Percentiles rank a stretch among this genome's conserved stretches.
These are phyloP conservation scores for Colletotrichum liriopes DNA, from an alignment of 2,329 filamentous ascomycete genomes.

Conservation along the genomic window DNA sequence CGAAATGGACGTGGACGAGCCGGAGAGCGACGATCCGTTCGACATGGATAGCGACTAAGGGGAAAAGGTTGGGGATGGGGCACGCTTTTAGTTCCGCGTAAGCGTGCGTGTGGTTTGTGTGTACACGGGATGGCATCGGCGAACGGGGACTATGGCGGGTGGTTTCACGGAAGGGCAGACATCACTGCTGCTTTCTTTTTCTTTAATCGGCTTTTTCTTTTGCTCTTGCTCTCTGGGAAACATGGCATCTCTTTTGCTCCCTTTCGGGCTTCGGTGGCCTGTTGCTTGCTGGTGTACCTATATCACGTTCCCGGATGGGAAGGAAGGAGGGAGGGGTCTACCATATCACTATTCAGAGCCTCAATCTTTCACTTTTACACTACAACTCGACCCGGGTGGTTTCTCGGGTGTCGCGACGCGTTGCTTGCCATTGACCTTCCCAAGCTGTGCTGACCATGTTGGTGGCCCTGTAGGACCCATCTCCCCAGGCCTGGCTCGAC, in stretches of 20 bases:
- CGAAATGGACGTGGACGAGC: slow-evolving; percentile 47
- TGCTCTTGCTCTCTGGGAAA: slow-evolving; percentile 23
- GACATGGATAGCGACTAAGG: slow-evolving; percentile 60
- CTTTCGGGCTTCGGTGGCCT: not conserved
- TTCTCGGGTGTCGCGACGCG: not conserved
- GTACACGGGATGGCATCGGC: slow-evolving; percentile 20
- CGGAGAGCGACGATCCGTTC: slow-evolving; percentile 63
- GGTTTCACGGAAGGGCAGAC: slow-evolving; percentile 15
- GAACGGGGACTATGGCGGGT: slow-evolving; percentile 24
- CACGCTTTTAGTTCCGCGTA: not conserved
- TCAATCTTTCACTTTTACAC: not conserved
- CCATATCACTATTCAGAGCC: not conserved
- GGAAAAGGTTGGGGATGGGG: not conserved
- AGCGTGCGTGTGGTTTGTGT: slow-evolving; percentile 15
- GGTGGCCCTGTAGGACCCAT: no score
- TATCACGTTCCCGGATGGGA: not conserved
- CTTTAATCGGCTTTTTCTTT: slow-evolving; percentile 5
- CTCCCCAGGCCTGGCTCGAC: not conserved
- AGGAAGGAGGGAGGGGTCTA: not conserved
- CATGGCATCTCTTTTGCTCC: not conserved
- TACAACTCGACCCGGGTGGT: not conserved
- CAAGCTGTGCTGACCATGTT: not conserved
- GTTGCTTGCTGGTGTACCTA: slow-evolving; percentile 4
- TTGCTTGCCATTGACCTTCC: not conserved
- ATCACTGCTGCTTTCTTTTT: slow-evolving; percentile 19